A percentile compares a stretch with the other conserved stretches of the same genome.
These are phyloP conservation scores for Blastobotrys elegans DNA, from an alignment of 1,139 yeast species.

Conservation along the genomic window DNA sequence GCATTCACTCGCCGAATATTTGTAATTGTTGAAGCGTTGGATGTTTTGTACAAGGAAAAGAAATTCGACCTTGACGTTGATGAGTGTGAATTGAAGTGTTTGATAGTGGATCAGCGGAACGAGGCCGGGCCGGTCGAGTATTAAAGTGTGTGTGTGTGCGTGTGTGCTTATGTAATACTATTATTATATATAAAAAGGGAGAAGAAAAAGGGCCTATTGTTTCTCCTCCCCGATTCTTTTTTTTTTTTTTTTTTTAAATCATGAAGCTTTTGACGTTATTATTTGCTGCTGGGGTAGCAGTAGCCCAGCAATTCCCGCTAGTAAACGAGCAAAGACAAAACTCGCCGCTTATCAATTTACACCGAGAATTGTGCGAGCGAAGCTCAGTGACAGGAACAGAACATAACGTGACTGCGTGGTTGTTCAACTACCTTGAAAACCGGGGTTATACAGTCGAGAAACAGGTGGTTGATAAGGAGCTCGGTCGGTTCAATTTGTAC, in stretches of 20 bases:
- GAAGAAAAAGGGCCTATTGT: not conserved
- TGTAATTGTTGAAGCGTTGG: not conserved
- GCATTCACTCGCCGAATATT: not conserved
- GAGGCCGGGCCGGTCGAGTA: not conserved
- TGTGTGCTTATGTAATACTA: no score
- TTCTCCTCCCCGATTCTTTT: not conserved
- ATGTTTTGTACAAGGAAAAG: not conserved
- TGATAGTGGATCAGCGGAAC: not conserved
- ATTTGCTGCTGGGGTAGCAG: not conserved
- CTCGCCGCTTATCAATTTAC: conserved; percentile 28
- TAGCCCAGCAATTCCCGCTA: conserved; percentile 1
- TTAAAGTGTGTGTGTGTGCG: no score
- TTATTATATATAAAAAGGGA: not conserved
- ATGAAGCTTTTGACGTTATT: not conserved
- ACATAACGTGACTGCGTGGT: conserved; percentile 32
- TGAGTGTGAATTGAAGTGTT: not conserved
- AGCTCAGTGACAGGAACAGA: conserved; percentile 36
- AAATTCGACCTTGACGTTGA: not conserved
- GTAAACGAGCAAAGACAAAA: not conserved
- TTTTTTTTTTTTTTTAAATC: not conserved
- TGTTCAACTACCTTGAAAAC: conserved; percentile 37
- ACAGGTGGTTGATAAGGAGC: conserved; percentile 35
- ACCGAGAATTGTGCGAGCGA: conserved; percentile 37
- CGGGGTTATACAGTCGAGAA: conserved; percentile 51
- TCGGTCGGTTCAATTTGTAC: conserved; percentile 47